Evolutionary conservation across 345 rosid species (phyloP), one percentile per base, ranked within the genome.

Genomic region (Balakata baccata): DNA sequence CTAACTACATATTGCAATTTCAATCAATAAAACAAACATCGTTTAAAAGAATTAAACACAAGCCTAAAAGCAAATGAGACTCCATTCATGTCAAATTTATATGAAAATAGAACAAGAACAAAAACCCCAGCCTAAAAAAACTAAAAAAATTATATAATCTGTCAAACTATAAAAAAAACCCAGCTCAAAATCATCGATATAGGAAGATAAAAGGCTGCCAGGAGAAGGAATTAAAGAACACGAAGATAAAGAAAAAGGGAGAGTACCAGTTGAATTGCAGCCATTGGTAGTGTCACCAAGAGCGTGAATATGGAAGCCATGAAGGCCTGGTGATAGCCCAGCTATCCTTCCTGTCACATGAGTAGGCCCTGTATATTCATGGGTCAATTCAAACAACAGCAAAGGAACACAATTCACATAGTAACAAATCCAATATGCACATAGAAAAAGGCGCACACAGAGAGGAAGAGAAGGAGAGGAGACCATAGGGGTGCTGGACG

Each of bases 281-380:
- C 97, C 97, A 78, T 93, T 93, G 75, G 98, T 89, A 66, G 97
- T 91, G 77, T 93, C 98, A 10, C 96, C 98, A 66, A 89, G 89
- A 75, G 94, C 90, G 79, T 93, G 98, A 74, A 93, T 87, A 82
- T 93, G 97, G 84, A 91, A 91, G 34, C 96, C 97, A 65, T 91
- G 98, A 75, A 81, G 89, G 65, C 98, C 98, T 67, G 96, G 98
- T 11, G 85, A 77, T 23, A 94, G 84, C 9, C 98, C 98, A 20
- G 86, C 50, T 66, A 94, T 89, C 81, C 76, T 90, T 74, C 97
- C 98, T 8, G 84, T 83, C 47, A 92, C 90, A 74, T 84, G 87
- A 38, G 98, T 94, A 37, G 86, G 76, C 64, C 98, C 98, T 94
- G 84, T 60, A 69, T 6, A 59, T 29, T 45, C 20, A 65, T 65